phyloP scores from a whole-genome alignment of 192 early-diverging fungal genomes.

The Coemansia furcata region DNA sequence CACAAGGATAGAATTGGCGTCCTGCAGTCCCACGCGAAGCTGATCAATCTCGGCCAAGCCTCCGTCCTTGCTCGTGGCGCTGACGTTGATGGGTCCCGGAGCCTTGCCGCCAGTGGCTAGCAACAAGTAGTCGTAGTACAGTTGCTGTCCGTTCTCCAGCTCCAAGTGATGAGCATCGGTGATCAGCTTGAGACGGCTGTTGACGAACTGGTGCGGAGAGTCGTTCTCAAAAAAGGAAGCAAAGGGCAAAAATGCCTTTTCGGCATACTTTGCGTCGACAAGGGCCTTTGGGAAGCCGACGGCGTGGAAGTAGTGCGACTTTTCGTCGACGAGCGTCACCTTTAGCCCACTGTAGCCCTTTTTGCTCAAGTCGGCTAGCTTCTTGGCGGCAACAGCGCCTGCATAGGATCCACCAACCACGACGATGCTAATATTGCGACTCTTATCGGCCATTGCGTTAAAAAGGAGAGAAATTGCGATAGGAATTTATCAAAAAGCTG shows the following conservation, averaged over 20 bases:
- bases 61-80: slow-evolving; percentile 35
- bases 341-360: slow-evolving; percentile 37
- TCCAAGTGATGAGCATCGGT: slow-evolving; percentile 36
- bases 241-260: slow-evolving; percentile 55
- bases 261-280: slow-evolving; percentile 50
- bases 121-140: slow-evolving; percentile 57
- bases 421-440: slow-evolving; percentile 44
- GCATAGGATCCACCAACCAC: slow-evolving; percentile 59
- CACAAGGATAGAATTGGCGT: slow-evolving; percentile 53
- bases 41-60: slow-evolving; percentile 29
- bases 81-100: slow-evolving; percentile 43
- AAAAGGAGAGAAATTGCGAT: not conserved
- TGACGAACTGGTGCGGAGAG: slow-evolving; percentile 47
- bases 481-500: not conserved
- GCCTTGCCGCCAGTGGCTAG: slow-evolving; percentile 58
- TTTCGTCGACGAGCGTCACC: slow-evolving; percentile 58
- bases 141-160: slow-evolving; percentile 34
- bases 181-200: slow-evolving; percentile 26
- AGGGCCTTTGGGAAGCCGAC: slow-evolving; percentile 54
- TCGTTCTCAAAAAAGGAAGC: slow-evolving; percentile 39
- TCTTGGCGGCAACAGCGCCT: slow-evolving; percentile 45
- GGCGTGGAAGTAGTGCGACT: slow-evolving; percentile 58
- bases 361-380: slow-evolving; percentile 35
- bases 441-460: slow-evolving; percentile 18
- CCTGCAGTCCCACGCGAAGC: slow-evolving; percentile 38